Evolutionary conservation across 495 filamentous ascomycete genomes (phyloP).

Genomic region (Penicillium roqueforti): DNA sequence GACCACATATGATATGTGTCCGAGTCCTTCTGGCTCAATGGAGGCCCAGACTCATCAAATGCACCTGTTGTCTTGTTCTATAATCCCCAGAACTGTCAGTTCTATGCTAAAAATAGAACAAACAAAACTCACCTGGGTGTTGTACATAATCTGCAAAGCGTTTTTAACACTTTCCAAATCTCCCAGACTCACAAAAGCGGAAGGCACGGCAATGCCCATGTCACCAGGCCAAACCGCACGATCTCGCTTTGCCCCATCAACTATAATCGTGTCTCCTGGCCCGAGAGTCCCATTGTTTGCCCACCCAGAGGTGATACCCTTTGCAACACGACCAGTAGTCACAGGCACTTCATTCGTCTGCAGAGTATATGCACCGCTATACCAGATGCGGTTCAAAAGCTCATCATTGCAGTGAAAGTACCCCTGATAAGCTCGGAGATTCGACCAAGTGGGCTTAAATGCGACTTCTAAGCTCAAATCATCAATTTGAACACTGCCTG

Average conservation of each 20-base stretch:
- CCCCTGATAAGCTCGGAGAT: conserved; percentile 57
- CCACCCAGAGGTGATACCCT: conserved; percentile 49
- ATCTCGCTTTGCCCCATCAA: conserved; percentile 59
- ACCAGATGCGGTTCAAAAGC: conserved; percentile 60
- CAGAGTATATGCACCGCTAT: conserved; percentile 59
- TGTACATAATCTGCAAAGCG: conserved; percentile 57
- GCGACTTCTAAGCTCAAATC: conserved; percentile 47
- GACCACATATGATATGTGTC: conserved; percentile 64
- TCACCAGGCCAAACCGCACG: conserved; percentile 58
- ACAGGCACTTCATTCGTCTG: conserved; percentile 56
- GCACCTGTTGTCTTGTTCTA: conserved; percentile 34
- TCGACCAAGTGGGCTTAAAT: conserved; percentile 63
- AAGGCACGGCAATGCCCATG: conserved; percentile 57
- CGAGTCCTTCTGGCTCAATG: conserved; percentile 50
- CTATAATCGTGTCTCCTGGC: conserved; percentile 49
- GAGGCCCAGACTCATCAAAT: conserved; percentile 58
- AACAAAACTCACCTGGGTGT: conserved; percentile 42
- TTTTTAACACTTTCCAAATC: conserved; percentile 60
- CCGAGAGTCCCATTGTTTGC: conserved; percentile 53
- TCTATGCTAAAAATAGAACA: neutral
- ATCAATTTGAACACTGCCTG: conserved; percentile 35
- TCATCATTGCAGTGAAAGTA: conserved; percentile 60
- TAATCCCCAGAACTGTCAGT: neutral
- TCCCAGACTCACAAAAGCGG: conserved; percentile 54
- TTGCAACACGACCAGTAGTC: conserved; percentile 50